Conservation (phyloP, 441 rosid species). For the Corymbia calophylla region DNA sequence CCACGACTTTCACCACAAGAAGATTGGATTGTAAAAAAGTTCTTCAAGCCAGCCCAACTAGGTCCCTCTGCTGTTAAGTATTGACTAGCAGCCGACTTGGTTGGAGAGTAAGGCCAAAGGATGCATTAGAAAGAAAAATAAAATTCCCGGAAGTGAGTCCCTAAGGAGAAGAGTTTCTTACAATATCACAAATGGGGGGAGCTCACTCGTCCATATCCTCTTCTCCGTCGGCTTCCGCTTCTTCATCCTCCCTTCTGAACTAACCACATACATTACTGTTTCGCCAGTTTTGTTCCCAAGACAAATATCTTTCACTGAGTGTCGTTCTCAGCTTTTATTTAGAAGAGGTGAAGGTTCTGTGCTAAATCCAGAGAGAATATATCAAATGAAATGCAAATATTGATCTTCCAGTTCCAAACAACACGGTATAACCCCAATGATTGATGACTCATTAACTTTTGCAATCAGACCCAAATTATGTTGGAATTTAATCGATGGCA, state of each 20-base stretch:
- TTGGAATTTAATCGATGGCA: too few species aligned
- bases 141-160: too few species aligned
- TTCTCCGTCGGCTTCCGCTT: constrained; percentile 19
- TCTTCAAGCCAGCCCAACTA: neutral
- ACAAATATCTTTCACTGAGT: too few species aligned
- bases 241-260: constrained; percentile 28
- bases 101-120: neutral
- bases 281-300: too few species aligned
- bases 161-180: neutral
- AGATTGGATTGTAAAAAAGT: neutral
- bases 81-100: neutral
- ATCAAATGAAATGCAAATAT: too few species aligned
- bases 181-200: neutral
- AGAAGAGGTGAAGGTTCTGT: too few species aligned
- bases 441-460: too few species aligned
- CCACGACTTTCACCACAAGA: neutral
- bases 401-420: too few species aligned
- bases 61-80: neutral
- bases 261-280: constrained; percentile 69
- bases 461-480: too few species aligned
- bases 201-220: constrained; percentile 9
- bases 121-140: neutral
- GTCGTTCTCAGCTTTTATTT: too few species aligned
- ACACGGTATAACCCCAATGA: too few species aligned
- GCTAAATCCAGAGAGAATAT: too few species aligned